A percentile compares a stretch with the other conserved stretches of the same genome.
These are phyloP conservation scores for Gaeumannomyces tritici DNA, from an alignment of 2,329 filamentous ascomycete genomes.

Conservation along the genomic window DNA sequence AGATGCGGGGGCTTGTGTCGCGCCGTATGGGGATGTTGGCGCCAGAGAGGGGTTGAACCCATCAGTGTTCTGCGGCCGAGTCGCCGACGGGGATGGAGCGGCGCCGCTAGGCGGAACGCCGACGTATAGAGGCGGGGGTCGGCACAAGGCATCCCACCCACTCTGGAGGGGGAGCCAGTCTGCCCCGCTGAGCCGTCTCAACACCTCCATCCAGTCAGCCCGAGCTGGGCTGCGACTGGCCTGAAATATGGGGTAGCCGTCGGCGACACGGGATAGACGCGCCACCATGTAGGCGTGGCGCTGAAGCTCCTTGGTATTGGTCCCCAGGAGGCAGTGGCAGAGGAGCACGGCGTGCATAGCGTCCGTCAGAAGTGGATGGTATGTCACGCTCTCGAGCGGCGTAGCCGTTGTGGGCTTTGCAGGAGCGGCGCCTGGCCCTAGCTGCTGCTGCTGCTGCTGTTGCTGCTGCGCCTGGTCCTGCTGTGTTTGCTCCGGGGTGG, in stretches of 20 bases:
- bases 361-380: conserved; percentile 72
- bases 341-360: conserved; percentile 70
- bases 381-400: conserved; percentile 57
- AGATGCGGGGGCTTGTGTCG: not conserved
- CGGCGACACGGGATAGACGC: conserved; percentile 60
- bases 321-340: conserved; percentile 71
- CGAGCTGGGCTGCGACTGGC: conserved; percentile 61
- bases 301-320: conserved; percentile 64
- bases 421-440: not conserved
- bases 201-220: conserved; percentile 70
- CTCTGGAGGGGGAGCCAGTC: conserved; percentile 2
- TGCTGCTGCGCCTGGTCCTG: not conserved
- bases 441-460: not conserved
- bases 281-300: conserved; percentile 78
- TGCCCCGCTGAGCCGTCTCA: conserved; percentile 41
- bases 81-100: not conserved
- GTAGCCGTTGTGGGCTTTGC: not conserved
- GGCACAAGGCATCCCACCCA: conserved; percentile 61
- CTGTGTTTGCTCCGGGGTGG: conserved; percentile 6
- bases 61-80: not conserved
- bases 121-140: conserved; percentile 35
- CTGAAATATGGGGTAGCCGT: conserved; percentile 76
- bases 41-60: not conserved
- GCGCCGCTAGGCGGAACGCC: not conserved
- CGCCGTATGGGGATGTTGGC: not conserved